A percentile compares a stretch with the other conserved stretches of the same genome.
Evolutionary conservation across 2,329 filamentous ascomycete species (phyloP).

Genomic region (Exophiala oligosperma): DNA sequence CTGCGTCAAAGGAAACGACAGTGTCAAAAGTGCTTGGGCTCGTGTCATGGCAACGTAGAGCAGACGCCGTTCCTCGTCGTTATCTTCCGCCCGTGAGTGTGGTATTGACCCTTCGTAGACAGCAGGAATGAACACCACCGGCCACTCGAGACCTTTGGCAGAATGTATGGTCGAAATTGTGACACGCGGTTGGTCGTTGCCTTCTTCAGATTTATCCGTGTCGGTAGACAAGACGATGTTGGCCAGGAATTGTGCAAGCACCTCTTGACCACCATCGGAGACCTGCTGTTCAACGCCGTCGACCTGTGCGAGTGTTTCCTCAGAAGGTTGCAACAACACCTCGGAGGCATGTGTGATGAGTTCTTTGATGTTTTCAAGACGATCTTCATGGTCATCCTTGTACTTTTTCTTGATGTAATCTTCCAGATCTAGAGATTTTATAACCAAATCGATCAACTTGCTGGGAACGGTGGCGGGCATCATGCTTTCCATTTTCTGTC

Average conservation of each 20-base stretch:
- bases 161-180: slow-evolving; percentile 97
- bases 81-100: slow-evolving; percentile 80
- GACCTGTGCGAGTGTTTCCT: slow-evolving; percentile 62
- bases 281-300: slow-evolving; percentile 67
- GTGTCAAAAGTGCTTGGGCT: slow-evolving; percentile 80
- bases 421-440: slow-evolving; percentile 69
- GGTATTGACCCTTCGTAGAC: slow-evolving; percentile 90
- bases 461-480: slow-evolving; percentile 35
- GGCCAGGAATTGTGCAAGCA: slow-evolving; percentile 77
- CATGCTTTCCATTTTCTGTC: slow-evolving; percentile 51
- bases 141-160: slow-evolving; percentile 95
- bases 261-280: slow-evolving; percentile 56
- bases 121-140: slow-evolving; percentile 87
- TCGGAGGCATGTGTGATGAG: slow-evolving; percentile 78
- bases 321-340: slow-evolving; percentile 54
- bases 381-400: slow-evolving; percentile 70
- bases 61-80: slow-evolving; percentile 81
- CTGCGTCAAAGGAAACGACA: slow-evolving; percentile 74
- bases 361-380: slow-evolving; percentile 89
- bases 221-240: slow-evolving; percentile 87
- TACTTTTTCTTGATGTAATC: slow-evolving; percentile 72
- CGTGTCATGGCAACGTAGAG: slow-evolving; percentile 97
- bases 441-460: slow-evolving; percentile 57
- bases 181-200: slow-evolving; percentile 58
- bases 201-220: slow-evolving; percentile 62